Evolutionary conservation across 306 rosid genomes (phyloP).

Genomic region (Vigna mungo): DNA sequence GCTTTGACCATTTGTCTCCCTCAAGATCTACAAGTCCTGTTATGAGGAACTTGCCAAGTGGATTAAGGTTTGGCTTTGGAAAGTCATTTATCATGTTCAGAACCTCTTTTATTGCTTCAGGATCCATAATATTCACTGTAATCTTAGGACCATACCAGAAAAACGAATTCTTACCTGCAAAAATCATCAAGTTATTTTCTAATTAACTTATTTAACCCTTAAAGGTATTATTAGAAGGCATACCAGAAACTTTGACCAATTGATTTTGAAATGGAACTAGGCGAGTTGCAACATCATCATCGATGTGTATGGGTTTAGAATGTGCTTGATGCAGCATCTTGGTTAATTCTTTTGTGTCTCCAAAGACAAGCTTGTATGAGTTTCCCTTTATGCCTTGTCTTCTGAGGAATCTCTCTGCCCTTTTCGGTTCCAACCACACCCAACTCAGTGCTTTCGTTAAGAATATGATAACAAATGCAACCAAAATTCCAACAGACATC

Average conservation of each 20-base stretch:
- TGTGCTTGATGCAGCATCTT: background rate
- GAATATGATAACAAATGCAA: background rate
- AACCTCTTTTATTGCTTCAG: slow-evolving; percentile 2
- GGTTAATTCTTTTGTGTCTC: background rate
- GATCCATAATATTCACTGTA: background rate
- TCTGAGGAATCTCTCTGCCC: background rate
- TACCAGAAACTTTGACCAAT: background rate
- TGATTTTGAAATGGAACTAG: background rate
- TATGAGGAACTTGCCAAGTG: background rate
- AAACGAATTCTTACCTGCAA: background rate
- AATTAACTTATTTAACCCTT: no score
- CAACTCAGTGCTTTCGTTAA: background rate
- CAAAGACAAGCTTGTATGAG: background rate
- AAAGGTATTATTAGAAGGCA: background rate
- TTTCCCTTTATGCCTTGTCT: background rate
- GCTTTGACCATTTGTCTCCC: background rate
- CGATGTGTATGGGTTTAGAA: background rate
- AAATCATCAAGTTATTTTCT: background rate
- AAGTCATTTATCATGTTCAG: background rate
- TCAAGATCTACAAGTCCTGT: background rate
- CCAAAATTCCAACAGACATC: background rate
- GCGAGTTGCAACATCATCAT: background rate
- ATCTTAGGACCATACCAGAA: background rate
- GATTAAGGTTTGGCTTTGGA: background rate
- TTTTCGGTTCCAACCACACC: background rate